These are phyloP conservation scores for Rossbeevera mucosa DNA, from an alignment of 768 basidiomycete genomes.

Conservation along the genomic window DNA sequence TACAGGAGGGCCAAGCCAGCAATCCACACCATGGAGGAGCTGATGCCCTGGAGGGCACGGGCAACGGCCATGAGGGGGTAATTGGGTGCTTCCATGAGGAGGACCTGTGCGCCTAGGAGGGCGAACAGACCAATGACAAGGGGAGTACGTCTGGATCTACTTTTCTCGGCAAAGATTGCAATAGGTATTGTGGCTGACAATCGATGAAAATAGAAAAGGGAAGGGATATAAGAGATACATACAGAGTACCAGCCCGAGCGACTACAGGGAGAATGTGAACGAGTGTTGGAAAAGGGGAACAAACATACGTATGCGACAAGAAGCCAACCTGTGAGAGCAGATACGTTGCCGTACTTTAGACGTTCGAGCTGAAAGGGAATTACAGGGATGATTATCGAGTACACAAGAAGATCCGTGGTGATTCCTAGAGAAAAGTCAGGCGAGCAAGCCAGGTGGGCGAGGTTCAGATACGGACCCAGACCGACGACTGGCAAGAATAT, in stretches of 20 bases:
- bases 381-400: conserved; percentile 59
- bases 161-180: conserved; percentile 51
- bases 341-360: conserved; percentile 43
- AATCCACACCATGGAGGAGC: conserved; percentile 59
- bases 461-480: conserved; percentile 35
- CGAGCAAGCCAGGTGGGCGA: neutral
- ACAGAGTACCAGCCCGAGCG: conserved; percentile 54
- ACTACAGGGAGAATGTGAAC: conserved; percentile 32
- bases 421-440: conserved; percentile 25
- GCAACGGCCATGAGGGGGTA: conserved; percentile 56
- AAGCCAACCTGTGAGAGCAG: conserved; percentile 55
- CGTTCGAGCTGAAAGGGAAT: conserved; percentile 58
- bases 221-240: conserved; percentile 13
- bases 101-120: conserved; percentile 50
- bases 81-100: conserved; percentile 59
- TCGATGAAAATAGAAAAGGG: neutral
- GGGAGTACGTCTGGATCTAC: conserved; percentile 42
- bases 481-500: conserved; percentile 38
- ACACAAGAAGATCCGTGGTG: conserved; percentile 53
- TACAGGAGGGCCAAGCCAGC: conserved; percentile 59
- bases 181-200: conserved; percentile 51
- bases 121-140: conserved; percentile 47
- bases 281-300: neutral
- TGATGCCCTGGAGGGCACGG: conserved; percentile 55
- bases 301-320: conserved; percentile 52